Conservation (phyloP, 768 basidiomycete genomes). For the Mycena polygramma region DNA sequence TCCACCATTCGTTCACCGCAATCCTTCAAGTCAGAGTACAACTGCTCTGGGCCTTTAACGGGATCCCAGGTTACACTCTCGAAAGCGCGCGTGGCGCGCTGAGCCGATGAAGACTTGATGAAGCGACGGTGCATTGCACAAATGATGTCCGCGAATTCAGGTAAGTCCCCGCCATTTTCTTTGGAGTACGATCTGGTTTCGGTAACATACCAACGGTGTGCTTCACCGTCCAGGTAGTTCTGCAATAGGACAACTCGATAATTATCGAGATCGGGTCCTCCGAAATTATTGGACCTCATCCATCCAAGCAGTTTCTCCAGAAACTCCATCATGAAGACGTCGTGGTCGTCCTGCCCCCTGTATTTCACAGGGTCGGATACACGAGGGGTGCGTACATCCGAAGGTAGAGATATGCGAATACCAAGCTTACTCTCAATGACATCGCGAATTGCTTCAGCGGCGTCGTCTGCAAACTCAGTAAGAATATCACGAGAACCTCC, state of each 20-base stretch:
- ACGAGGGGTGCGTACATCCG: neutral
- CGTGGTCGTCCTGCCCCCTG: conserved; percentile 13
- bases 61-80: too few relatives aligned
- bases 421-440: neutral
- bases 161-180: neutral
- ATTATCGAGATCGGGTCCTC: neutral
- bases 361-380: neutral
- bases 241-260: neutral
- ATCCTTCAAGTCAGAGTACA: too few relatives aligned
- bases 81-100: too few relatives aligned
- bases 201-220: neutral
- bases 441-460: neutral
- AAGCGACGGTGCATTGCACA: too few relatives aligned
- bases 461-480: neutral
- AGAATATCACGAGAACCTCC: neutral
- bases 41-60: too few relatives aligned
- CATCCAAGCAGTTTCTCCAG: neutral
- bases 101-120: too few relatives aligned
- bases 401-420: neutral
- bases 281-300: neutral
- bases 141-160: too few relatives aligned
- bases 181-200: neutral
- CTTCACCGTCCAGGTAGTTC: neutral
- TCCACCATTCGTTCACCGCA: too few relatives aligned
- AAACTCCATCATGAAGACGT: neutral